These are phyloP conservation scores for Epichloe sibirici DNA, from an alignment of 2,329 filamentous ascomycete genomes.

Conservation along the genomic window DNA sequence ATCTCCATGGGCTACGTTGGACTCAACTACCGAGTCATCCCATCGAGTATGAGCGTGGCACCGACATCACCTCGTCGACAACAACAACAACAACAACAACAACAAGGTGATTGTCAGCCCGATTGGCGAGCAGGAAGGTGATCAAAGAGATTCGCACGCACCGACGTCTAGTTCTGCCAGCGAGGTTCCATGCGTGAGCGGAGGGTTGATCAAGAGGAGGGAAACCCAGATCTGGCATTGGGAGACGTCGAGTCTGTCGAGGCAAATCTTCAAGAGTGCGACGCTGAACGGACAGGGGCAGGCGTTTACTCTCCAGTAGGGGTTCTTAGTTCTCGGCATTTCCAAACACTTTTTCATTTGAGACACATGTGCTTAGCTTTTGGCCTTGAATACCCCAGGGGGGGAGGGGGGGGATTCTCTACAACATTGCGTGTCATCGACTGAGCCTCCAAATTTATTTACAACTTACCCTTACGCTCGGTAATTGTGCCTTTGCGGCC, in stretches of 20 bases:
- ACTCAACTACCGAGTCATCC: constrained; percentile 36
- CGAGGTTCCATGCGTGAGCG: constrained; percentile 49
- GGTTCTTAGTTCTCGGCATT: too few species aligned
- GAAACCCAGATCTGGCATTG: constrained; percentile 40
- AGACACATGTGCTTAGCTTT: too few species aligned
- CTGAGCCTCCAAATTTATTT: too few species aligned
- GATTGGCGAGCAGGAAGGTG: constrained; percentile 24
- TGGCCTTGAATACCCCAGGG: too few species aligned
- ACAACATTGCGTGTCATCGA: too few species aligned
- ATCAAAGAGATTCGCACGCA: constrained; percentile 26
- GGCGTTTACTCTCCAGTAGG: too few species aligned
- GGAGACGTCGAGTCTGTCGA: constrained; percentile 48
- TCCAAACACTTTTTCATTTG: too few species aligned
- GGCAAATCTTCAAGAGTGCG: constrained; percentile 28
- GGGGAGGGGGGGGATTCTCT: too few species aligned
- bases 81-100: constrained; percentile 16
- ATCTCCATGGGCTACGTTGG: constrained; percentile 44
- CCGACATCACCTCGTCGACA: constrained; percentile 31
- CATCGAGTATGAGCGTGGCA: constrained; percentile 45
- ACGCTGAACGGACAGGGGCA: too few species aligned
- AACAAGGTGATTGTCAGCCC: constrained; percentile 28
- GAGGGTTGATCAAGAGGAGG: constrained; percentile 31
- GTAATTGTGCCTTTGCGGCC: too few species aligned
- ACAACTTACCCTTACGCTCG: too few species aligned
- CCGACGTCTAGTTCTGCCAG: constrained; percentile 41